A percentile compares a stretch with the other conserved stretches of the same genome.
Evolutionary conservation across 1,139 yeast genomes (phyloP).

Genomic region (Meyerozyma elateridarum): DNA sequence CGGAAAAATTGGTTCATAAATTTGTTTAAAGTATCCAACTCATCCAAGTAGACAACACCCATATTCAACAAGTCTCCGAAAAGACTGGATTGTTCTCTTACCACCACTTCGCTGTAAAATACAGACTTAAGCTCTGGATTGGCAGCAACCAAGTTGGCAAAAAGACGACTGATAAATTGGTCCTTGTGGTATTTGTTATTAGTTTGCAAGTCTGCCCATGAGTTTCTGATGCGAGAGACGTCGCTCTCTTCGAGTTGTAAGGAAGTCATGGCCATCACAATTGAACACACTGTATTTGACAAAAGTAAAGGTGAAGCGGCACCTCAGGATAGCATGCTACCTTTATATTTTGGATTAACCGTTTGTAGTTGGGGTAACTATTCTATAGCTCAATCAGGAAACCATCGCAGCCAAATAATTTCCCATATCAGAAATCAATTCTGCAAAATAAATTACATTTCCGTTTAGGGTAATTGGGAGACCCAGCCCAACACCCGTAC

Average conservation of each 20-base stretch:
- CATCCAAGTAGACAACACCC: conserved; percentile 28
- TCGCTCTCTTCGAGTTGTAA: conserved; percentile 10
- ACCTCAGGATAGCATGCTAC: background rate
- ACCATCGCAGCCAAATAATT: conserved; percentile 3
- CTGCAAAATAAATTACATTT: background rate
- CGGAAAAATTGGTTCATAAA: conserved; percentile 31
- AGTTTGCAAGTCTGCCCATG: conserved; percentile 30
- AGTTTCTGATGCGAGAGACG: conserved; percentile 18
- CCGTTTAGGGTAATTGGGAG: conserved; percentile 1
- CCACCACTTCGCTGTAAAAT: conserved; percentile 22
- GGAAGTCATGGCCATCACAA: conserved; percentile 7
- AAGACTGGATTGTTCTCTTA: conserved; percentile 28
- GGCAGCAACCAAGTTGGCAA: conserved; percentile 30
- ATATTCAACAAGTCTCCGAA: conserved; percentile 37
- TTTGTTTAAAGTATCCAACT: conserved; percentile 25
- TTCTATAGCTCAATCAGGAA: background rate
- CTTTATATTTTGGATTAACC: conserved; percentile 4
- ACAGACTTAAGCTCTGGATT: conserved; percentile 23
- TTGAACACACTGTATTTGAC: background rate
- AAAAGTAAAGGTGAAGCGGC: conserved; percentile 1
- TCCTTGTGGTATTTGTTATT: conserved; percentile 28
- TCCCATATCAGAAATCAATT: conserved; percentile 1
- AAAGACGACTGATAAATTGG: conserved; percentile 27
- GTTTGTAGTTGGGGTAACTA: conserved; percentile 3
- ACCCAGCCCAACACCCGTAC: conserved; percentile 3